phyloP scores from a whole-genome alignment of 345 rosid species.

The Syzygium grande region DNA sequence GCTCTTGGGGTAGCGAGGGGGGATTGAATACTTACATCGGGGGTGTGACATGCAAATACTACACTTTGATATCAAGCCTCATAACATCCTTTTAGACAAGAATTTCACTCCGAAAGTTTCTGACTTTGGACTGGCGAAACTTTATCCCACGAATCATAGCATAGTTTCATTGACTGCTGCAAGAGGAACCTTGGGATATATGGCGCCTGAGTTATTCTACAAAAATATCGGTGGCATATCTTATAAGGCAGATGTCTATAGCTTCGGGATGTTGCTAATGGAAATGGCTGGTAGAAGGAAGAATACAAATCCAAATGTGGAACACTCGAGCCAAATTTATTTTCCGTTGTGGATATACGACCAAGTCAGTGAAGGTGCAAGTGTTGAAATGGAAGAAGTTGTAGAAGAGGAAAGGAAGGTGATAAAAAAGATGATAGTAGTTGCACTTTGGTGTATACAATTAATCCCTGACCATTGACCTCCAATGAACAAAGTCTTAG shows the following conservation, averaged over 20 bases:
- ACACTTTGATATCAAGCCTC: neutral
- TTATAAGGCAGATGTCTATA: neutral
- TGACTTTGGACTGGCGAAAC: neutral
- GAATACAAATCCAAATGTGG: too few relatives aligned
- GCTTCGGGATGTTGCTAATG: neutral
- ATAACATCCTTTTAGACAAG: neutral
- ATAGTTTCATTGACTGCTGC: too few relatives aligned
- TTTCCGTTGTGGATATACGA: too few relatives aligned
- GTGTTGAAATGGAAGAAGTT: neutral
- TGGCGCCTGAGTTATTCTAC: neutral
- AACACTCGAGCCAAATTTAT: too few relatives aligned
- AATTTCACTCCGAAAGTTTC: neutral
- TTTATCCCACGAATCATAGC: neutral
- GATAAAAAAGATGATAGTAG: neutral
- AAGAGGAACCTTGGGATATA: neutral
- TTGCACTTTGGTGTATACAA: neutral
- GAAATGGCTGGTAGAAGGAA: too few relatives aligned
- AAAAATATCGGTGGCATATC: rapidly evolving
- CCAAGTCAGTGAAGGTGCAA: neutral
- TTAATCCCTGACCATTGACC: neutral
- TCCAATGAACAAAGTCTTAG: neutral
- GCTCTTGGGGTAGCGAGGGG: neutral
- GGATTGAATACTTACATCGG: neutral
- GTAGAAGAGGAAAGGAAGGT: neutral
- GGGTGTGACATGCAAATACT: neutral